Evolutionary conservation across 1,284 basidiomycete genomes (phyloP).

Genomic region (Cystobasidiaceae sp.): DNA sequence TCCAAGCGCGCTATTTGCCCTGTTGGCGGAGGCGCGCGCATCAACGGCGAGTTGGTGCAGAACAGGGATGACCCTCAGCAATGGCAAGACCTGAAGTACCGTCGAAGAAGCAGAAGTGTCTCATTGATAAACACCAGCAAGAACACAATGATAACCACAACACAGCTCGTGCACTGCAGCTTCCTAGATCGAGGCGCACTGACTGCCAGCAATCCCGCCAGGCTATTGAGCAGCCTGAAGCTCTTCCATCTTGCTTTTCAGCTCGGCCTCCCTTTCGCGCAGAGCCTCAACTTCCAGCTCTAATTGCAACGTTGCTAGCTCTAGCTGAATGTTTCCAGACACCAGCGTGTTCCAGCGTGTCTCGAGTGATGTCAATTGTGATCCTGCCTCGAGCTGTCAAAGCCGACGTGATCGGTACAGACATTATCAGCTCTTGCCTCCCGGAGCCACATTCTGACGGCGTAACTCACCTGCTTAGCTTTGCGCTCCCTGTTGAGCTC

Average conservation of each 20-base stretch:
- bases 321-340: conserved; percentile 77
- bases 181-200: too few relatives aligned
- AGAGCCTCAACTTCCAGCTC: conserved; percentile 60
- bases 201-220: too few relatives aligned
- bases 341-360: conserved; percentile 83
- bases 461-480: conserved; percentile 62
- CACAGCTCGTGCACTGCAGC: background rate
- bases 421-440: conserved; percentile 36
- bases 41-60: background rate
- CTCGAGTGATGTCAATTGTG: conserved; percentile 70
- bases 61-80: background rate
- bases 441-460: background rate
- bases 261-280: conserved; percentile 41
- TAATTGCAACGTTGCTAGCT: conserved; percentile 81
- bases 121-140: background rate
- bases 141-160: background rate
- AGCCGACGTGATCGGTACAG: conserved; percentile 20
- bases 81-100: background rate
- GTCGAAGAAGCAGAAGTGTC: background rate
- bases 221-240: background rate
- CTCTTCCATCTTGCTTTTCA: conserved; percentile 22
- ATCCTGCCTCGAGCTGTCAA: conserved; percentile 63
- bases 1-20: conserved; percentile 4
- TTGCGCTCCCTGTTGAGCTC: conserved; percentile 82
- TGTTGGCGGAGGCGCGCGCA: background rate